phyloP scores from a whole-genome alignment of 2,329 filamentous ascomycete genomes.

The Fusarium chaquense region DNA sequence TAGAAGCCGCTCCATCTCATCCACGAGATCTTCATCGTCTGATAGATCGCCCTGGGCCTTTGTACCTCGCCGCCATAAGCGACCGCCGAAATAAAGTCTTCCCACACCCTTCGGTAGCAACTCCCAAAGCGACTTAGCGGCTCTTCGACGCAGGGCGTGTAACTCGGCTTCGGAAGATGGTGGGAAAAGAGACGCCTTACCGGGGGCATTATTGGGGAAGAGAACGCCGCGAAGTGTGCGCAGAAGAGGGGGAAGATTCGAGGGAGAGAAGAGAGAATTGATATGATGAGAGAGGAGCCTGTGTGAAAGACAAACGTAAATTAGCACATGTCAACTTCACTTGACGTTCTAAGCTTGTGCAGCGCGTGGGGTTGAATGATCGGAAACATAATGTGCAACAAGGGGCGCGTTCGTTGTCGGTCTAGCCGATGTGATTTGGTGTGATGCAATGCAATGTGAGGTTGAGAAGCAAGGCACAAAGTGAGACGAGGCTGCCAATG shows the following conservation, averaged over 20 bases:
- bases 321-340: slow-evolving; percentile 43
- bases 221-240: slow-evolving; percentile 79
- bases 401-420: slow-evolving; percentile 28
- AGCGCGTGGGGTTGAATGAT: slow-evolving; percentile 37
- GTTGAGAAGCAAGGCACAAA: slow-evolving; percentile 29
- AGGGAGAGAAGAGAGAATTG: slow-evolving; percentile 70
- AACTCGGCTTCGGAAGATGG: slow-evolving; percentile 71
- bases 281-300: slow-evolving; percentile 72
- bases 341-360: slow-evolving; percentile 28
- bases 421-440: slow-evolving; percentile 28
- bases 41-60: slow-evolving; percentile 40
- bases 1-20: slow-evolving; percentile 74
- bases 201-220: slow-evolving; percentile 87
- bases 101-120: slow-evolving; percentile 62
- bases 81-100: slow-evolving; percentile 64
- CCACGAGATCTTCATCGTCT: slow-evolving; percentile 59
- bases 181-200: slow-evolving; percentile 70
- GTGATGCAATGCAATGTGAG: slow-evolving; percentile 27
- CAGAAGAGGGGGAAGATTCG: slow-evolving; percentile 74
- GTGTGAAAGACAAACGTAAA: slow-evolving; percentile 40
- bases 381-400: slow-evolving; percentile 34
- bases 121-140: slow-evolving; percentile 70
- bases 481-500: slow-evolving; percentile 36
- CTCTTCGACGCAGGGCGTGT: slow-evolving; percentile 72
- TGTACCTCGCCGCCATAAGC: slow-evolving; percentile 47